Evolutionary conservation across 1,139 yeast genomes (phyloP).

Genomic region (Zygotorulaspora mrakii): DNA sequence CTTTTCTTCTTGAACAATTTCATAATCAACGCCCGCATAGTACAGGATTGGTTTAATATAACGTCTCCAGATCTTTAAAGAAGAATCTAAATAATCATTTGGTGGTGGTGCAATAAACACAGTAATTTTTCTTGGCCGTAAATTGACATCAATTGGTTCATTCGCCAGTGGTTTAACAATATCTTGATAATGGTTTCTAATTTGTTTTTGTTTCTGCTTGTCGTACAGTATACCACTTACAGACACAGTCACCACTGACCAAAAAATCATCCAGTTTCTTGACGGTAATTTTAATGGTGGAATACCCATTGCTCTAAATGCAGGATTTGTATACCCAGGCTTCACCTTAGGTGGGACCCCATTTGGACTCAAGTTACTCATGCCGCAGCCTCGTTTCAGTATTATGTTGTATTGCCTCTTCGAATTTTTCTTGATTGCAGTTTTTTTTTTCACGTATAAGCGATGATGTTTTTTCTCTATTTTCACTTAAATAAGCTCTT

Average conservation of each 20-base stretch:
- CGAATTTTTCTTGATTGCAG: background rate
- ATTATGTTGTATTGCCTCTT: background rate
- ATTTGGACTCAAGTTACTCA: too few species aligned
- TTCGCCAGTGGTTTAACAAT: slow-evolving; percentile 52
- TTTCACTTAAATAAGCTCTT: too few species aligned
- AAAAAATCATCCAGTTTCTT: slow-evolving; percentile 89
- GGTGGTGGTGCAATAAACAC: slow-evolving; percentile 96
- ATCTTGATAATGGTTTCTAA: slow-evolving; percentile 64
- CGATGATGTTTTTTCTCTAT: background rate
- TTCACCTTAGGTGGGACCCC: slow-evolving; percentile 16
- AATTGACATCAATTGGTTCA: slow-evolving; percentile 45
- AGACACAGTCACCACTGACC: slow-evolving; percentile 62
- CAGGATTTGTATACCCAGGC: slow-evolving; percentile 76
- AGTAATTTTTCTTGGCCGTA: slow-evolving; percentile 69
- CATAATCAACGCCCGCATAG: slow-evolving; percentile 84
- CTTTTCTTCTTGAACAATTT: slow-evolving; percentile 61
- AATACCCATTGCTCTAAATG: slow-evolving; percentile 82
- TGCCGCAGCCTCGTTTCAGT: too few species aligned
- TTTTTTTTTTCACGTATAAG: background rate
- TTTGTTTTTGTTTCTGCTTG: slow-evolving; percentile 62
- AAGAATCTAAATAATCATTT: slow-evolving; percentile 77
- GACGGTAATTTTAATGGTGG: slow-evolving; percentile 76
- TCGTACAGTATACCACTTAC: slow-evolving; percentile 79
- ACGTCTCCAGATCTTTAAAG: slow-evolving; percentile 68
- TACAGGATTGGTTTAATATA: slow-evolving; percentile 84